A percentile compares a stretch with the other conserved stretches of the same genome.
Evolutionary conservation across 306 rosid species (phyloP).

Genomic region (Albizia julibrissin): DNA sequence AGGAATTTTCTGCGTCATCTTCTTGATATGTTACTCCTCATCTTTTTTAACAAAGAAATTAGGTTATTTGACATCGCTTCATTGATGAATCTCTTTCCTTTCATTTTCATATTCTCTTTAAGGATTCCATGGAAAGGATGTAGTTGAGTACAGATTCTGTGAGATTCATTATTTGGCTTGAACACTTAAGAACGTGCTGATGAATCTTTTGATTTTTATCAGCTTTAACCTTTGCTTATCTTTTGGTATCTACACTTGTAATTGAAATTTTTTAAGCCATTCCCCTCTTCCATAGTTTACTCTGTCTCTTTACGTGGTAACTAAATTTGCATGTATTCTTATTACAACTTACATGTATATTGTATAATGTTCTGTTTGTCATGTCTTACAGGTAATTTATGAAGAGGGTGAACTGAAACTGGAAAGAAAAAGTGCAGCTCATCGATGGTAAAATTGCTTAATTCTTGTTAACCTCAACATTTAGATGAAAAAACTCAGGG

Average conservation of each 20-base stretch:
- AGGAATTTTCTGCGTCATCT: too few species aligned
- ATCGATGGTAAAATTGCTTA: background rate
- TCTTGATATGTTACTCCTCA: background rate
- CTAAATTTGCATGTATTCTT: background rate
- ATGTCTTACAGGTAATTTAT: background rate
- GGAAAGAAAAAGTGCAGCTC: background rate
- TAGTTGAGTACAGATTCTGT: background rate
- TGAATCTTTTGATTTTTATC: background rate
- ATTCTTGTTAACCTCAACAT: background rate
- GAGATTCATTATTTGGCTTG: background rate
- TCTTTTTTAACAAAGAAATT: background rate
- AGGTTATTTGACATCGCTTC: background rate
- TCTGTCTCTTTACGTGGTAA: background rate
- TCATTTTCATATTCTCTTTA: background rate
- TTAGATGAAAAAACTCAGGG: too few species aligned
- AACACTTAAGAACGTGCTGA: background rate
- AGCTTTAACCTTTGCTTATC: too few species aligned
- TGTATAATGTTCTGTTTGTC: background rate
- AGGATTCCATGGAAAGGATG: background rate
- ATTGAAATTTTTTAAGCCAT: background rate
- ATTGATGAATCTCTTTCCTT: background rate
- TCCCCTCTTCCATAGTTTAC: background rate
- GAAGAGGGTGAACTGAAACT: background rate
- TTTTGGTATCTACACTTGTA: background rate
- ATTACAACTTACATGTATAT: background rate